Evolutionary conservation across 2,329 filamentous ascomycete genomes (phyloP), one percentile per base, ranked within the genome.

Genomic region (Pseudonectria foliicola): DNA sequence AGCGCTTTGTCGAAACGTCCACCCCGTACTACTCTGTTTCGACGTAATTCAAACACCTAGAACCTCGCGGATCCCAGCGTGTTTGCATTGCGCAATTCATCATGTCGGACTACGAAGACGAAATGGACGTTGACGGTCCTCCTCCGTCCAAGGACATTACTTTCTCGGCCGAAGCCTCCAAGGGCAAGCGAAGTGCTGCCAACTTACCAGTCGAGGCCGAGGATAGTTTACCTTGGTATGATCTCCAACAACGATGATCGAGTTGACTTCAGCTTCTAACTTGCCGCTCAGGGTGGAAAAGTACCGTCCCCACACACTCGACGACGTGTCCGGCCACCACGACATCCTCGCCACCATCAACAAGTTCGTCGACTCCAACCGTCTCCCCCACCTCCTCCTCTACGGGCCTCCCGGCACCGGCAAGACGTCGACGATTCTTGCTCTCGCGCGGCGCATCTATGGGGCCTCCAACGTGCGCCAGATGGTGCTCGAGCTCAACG

Each of bases 271-370:
- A 7, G n/a, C 29, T n/a, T 12, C 25, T 36, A 24, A 32, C 37
- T 24, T 6, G 11, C 8, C 14, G 24, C 15, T 18, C 40, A 88
- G 85, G 89, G 88, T 98, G 7, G 92, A 98, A 59, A 98, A 98
- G 56, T 98, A 96, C 64, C 79, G 92, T 34, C 92, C 92, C 13
- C 80, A 81, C 42, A 87, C 85, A 2, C 77, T 98, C 29, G 78
- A 82, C 49, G 92, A 98, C 62, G 92, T 98, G 38, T 94, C 88
- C 3, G 92, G 92, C 13, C 92, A 98, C 62, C 85, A 95, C 57
- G 92, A 98, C 62, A 96, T 98, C 55, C 79, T 98, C 45, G 81
- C 89, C 4, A 98, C 92, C 3, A 94, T 98, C 67, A 95, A 95
- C 71, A 92, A 89, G 60, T 98, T 98, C 54, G 78, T 98, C 56